phyloP scores from a whole-genome alignment of 108 stramenopile species.

The Skeletonema marinoi region DNA sequence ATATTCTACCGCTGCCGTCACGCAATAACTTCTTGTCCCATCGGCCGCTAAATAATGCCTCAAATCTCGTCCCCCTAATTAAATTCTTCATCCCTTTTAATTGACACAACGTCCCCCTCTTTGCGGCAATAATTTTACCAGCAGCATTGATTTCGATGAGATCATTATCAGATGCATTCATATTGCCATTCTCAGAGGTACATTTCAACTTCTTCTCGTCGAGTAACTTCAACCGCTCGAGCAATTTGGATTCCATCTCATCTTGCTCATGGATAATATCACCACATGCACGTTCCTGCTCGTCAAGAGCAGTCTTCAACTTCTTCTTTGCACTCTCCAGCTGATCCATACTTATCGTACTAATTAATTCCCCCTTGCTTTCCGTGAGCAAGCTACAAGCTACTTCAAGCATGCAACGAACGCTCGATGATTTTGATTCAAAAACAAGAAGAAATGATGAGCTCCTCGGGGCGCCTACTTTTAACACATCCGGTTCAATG shows the following conservation, averaged over 20 bases:
- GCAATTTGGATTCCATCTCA: too few relatives aligned
- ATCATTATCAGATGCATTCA: conserved; percentile 3
- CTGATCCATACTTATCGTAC: background rate
- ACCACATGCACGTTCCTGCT: background rate
- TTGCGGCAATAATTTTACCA: conserved; percentile 8
- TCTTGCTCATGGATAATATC: background rate
- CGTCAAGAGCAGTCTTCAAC: background rate
- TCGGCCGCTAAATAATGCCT: conserved; percentile 29
- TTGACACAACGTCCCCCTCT: background rate
- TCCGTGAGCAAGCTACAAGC: too few relatives aligned
- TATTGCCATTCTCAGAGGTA: background rate
- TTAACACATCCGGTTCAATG: too few relatives aligned
- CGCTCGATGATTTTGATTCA: too few relatives aligned
- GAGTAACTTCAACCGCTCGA: too few relatives aligned
- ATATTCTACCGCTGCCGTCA: conserved; percentile 19
- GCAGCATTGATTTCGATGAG: conserved; percentile 10
- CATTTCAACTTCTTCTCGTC: background rate
- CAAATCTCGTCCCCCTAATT: conserved; percentile 2
- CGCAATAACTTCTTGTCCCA: conserved; percentile 23
- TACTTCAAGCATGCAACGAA: too few relatives aligned
- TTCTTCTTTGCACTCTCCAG: background rate
- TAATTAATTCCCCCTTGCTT: too few relatives aligned
- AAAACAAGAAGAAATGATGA: too few relatives aligned
- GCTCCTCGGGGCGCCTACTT: too few relatives aligned
- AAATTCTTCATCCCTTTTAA: background rate